Conservation (phyloP, 192 early-diverging fungal species). For the Mortierella claussenii region DNA sequence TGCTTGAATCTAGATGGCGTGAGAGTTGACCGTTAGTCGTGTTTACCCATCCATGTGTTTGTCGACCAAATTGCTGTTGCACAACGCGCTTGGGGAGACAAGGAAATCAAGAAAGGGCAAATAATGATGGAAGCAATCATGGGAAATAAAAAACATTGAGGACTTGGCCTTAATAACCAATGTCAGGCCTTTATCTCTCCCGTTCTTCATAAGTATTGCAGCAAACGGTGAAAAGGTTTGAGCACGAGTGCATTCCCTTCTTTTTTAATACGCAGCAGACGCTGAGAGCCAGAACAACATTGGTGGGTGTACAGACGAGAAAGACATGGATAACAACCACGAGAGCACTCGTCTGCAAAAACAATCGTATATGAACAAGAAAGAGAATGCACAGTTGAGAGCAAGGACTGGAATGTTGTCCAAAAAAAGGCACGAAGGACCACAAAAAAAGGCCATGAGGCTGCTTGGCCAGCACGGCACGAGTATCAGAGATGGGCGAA, state of each 20-base stretch:
- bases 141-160: too few species aligned
- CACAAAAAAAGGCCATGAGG: neutral
- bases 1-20: constrained; percentile 36
- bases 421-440: constrained; percentile 40
- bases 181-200: too few species aligned
- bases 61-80: neutral
- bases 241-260: too few species aligned
- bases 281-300: too few species aligned
- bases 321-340: too few species aligned
- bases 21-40: constrained; percentile 3
- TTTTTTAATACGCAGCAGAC: too few species aligned
- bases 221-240: neutral
- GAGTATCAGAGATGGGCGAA: neutral
- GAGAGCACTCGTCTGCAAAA: too few species aligned
- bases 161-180: too few species aligned
- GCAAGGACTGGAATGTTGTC: constrained; percentile 10
- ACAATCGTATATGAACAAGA: too few species aligned
- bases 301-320: neutral
- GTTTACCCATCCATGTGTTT: neutral
- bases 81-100: neutral
- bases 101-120: too few species aligned
- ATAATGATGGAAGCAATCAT: too few species aligned
- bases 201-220: neutral
- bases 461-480: constrained; percentile 4
- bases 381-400: too few species aligned